These are phyloP conservation scores for Elaeis guineensis DNA, from an alignment of 176 grass and related monocot species.

Conservation along the genomic window DNA sequence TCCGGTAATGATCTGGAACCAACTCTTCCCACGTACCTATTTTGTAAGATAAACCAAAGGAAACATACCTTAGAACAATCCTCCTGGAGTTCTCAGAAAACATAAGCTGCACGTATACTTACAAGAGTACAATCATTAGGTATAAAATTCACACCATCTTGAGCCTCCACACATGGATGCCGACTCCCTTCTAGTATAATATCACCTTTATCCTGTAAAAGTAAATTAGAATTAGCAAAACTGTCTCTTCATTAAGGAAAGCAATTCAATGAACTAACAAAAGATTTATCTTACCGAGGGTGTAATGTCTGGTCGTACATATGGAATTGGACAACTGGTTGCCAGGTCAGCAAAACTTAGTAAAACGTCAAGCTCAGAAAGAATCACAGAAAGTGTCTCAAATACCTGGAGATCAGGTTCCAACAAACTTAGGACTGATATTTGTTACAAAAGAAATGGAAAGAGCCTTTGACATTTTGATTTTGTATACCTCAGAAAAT, in stretches of 20 bases:
- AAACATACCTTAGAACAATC: background rate
- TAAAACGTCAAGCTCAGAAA: constrained; percentile 90
- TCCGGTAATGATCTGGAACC: constrained; percentile 99
- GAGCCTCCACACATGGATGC: constrained; percentile 94
- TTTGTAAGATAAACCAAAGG: constrained; percentile 5
- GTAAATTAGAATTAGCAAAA: too few species aligned
- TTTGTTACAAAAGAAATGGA: constrained; percentile 9
- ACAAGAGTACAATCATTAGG: constrained; percentile 94
- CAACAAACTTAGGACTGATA: constrained; percentile 22
- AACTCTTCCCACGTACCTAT: constrained; percentile 89
- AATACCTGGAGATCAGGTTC: constrained; percentile 39
- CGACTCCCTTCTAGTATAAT: constrained; percentile 93
- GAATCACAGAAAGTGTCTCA: constrained; percentile 61
- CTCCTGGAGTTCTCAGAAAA: constrained; percentile 4
- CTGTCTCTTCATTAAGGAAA: constrained; percentile 2
- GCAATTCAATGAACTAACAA: constrained; percentile 10
- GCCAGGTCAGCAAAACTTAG: constrained; percentile 92
- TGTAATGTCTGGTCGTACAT: constrained; percentile 86
- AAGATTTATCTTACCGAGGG: constrained; percentile 56
- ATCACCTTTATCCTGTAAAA: constrained; percentile 72
- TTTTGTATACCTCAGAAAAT: constrained; percentile 70
- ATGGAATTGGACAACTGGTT: constrained; percentile 71
- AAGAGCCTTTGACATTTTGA: constrained; percentile 2
- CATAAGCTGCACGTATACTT: constrained; percentile 21
- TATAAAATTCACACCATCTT: constrained; percentile 96